Evolutionary conservation across 441 rosid genomes (phyloP).

Genomic region (Geranium incanum): DNA sequence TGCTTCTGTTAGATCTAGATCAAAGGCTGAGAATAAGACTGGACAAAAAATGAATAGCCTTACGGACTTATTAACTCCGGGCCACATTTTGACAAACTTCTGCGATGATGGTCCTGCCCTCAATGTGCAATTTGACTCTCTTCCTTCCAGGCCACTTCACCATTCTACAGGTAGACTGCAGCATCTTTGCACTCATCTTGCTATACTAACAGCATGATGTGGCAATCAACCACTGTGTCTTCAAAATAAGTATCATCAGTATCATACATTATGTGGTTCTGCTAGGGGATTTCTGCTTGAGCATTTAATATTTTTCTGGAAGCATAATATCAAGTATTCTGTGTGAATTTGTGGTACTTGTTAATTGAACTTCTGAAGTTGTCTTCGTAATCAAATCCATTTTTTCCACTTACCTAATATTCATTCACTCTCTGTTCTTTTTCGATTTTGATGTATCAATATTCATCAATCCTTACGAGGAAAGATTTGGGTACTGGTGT

Average conservation of each 20-base stretch:
- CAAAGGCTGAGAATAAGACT: constrained; percentile 20
- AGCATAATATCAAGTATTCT: not conserved
- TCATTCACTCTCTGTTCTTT: not conserved
- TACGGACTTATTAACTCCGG: constrained; percentile 52
- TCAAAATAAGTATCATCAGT: not conserved
- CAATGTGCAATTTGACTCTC: constrained; percentile 58
- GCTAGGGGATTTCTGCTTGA: not conserved
- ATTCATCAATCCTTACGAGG: not conserved
- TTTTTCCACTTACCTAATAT: not conserved
- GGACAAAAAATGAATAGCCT: constrained; percentile 19
- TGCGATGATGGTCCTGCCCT: constrained; percentile 89
- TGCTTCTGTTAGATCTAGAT: constrained; percentile 19
- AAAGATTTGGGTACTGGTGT: not conserved
- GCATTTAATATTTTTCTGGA: not conserved
- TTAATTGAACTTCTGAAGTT: not conserved
- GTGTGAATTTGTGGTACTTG: not conserved
- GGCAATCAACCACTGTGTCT: not conserved
- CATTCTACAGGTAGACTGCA: constrained; percentile 32
- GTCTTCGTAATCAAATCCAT: not conserved
- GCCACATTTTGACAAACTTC: constrained; percentile 50
- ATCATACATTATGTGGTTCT: not conserved
- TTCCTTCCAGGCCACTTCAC: constrained; percentile 35
- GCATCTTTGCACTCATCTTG: constrained; percentile 11
- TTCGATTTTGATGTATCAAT: not conserved
- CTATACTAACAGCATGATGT: constrained; percentile 6